These are phyloP conservation scores for Excoecaria cochinchinensis DNA, from an alignment of 345 rosid genomes.

Conservation along the genomic window DNA sequence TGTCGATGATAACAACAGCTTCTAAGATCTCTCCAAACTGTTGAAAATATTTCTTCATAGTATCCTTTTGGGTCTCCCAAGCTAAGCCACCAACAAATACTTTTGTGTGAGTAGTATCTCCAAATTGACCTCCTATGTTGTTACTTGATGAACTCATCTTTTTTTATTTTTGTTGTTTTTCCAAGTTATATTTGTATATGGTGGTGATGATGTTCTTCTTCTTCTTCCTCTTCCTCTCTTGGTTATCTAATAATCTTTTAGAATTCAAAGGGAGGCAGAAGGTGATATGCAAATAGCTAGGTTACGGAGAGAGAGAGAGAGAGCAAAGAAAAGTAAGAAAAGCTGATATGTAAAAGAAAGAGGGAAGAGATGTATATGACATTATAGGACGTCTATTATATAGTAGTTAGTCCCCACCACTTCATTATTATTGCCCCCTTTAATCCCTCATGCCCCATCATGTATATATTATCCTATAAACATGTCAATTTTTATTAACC, in stretches of 20 bases:
- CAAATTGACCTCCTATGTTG: not conserved
- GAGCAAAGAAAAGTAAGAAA: not conserved
- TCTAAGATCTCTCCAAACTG: conserved; percentile 99
- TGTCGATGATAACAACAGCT: conserved; percentile 97
- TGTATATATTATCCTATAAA: not conserved
- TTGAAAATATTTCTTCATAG: conserved; percentile 87
- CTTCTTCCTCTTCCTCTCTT: not conserved
- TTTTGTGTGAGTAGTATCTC: conserved; percentile 2
- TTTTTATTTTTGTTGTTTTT: not conserved
- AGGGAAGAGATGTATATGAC: not conserved
- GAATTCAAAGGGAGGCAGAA: not conserved
- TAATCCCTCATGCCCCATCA: not conserved
- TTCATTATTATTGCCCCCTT: conserved; percentile 3
- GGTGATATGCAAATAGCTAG: not conserved
- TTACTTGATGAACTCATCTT: not conserved
- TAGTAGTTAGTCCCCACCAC: not conserved
- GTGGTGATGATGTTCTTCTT: not conserved
- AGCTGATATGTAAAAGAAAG: not conserved
- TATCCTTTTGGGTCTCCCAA: conserved; percentile 96
- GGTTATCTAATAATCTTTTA: not conserved
- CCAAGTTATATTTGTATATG: not conserved
- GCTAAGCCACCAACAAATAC: conserved; percentile 26
- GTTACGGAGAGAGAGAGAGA: not conserved
- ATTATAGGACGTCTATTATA: not conserved
- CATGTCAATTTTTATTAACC: too few relatives aligned